phyloP scores from a whole-genome alignment of 345 rosid species.

The Ceriops zippeliana region DNA sequence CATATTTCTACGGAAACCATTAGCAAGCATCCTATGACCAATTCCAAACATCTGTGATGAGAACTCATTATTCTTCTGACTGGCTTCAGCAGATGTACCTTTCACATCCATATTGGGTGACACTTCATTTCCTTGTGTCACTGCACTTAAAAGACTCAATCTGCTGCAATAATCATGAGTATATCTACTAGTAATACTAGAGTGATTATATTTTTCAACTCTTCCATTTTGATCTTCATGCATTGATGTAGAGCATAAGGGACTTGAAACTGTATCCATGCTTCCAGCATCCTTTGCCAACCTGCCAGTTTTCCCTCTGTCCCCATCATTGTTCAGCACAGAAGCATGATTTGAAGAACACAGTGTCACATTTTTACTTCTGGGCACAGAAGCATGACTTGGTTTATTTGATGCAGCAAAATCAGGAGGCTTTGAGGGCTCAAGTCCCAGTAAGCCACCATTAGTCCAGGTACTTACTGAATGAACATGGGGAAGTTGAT shows the following conservation, averaged over 20 bases:
- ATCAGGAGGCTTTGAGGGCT: constrained; percentile 90
- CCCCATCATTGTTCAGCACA: constrained; percentile 18
- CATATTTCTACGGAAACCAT: constrained; percentile 52
- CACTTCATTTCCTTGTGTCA: constrained; percentile 29
- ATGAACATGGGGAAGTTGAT: constrained; percentile 33
- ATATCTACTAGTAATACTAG: constrained; percentile 26
- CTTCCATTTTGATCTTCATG: constrained; percentile 26
- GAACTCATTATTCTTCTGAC: constrained; percentile 35
- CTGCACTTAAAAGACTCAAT: constrained; percentile 16
- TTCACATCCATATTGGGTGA: constrained; percentile 26
- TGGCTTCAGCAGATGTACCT: constrained; percentile 27
- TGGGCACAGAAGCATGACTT: constrained; percentile 23
- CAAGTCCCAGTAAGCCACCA: constrained; percentile 84
- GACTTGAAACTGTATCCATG: constrained; percentile 19
- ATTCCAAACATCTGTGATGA: constrained; percentile 53
- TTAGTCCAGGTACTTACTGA: constrained; percentile 83
- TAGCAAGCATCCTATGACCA: constrained; percentile 57
- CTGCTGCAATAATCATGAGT: constrained; percentile 26
- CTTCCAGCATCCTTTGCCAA: constrained; percentile 30
- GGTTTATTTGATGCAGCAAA: constrained; percentile 47
- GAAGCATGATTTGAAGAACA: constrained; percentile 19
- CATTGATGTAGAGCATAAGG: constrained; percentile 20
- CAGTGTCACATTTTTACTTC: constrained; percentile 23
- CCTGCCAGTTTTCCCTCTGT: constrained; percentile 27
- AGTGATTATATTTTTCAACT: constrained; percentile 21